Base-by-base conservation (phyloP, 192 early-diverging fungal genomes). In the Coemansia sp. region DNA sequence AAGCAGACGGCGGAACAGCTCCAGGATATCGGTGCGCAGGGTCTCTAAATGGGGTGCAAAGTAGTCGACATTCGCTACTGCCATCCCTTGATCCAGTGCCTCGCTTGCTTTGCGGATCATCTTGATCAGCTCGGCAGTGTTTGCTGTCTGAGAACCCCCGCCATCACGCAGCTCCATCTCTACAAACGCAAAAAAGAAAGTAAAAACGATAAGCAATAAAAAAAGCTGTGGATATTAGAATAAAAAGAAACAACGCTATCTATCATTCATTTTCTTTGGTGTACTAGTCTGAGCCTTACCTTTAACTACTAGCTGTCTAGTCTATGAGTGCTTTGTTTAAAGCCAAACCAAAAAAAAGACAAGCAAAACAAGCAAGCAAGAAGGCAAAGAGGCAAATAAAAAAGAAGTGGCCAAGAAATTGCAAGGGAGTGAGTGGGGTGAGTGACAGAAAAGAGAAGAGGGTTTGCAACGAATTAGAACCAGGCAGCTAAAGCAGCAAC, bases 81-180 rank as follows among this genome's bases (percentile, higher is more conserved):
- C 64, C 67, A 73, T 62, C 33, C 61, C 74, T 20, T 41, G 15
- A 36, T 81, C 79, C 9, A 81, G 67, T 7, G 65, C 57, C 17
- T 75, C 79, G 53, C 70, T 61, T 4, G 59, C 61, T 70, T 57
- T 55, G 45, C 79, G 73, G 37, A 81, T 75, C 73, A 64, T 56
- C 67, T 71, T 67, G 22, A 74, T 76, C 54, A 81, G 79, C 71
- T 81, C 74, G 22, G 79, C 74, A 14, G 79, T 81, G 65, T 59
- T 73, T 32, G 57, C 64, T 37, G 61, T 66, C 63, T 74, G 52
- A 2, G 18, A n/a, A 11, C n/a, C 34, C 8, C 41, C 65, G 3
- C 22, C 43, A 14, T 41, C 22, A 51, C 61, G 61, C 43, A 63
- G 41, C 41, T 63, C 61, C 43, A 51, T 63, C 43, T 61, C 35